phyloP scores from a whole-genome alignment of 139 green algal species.

The Zygnema circumcarinatum region DNA sequence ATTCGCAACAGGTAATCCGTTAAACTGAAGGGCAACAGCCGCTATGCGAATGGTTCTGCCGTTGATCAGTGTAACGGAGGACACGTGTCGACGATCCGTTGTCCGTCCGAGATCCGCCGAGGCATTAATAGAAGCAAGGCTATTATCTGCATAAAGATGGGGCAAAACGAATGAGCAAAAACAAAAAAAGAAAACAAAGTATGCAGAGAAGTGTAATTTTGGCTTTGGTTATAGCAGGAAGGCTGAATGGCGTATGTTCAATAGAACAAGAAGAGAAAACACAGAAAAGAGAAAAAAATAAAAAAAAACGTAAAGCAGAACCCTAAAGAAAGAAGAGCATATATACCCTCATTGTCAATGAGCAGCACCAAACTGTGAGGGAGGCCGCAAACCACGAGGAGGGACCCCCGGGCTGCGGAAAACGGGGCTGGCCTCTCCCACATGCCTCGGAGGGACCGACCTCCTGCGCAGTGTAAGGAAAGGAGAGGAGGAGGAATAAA shows the following conservation, averaged over 20 bases:
- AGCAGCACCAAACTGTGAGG: constrained; percentile 3
- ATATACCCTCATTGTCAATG: constrained; percentile 10
- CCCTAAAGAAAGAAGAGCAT: too few species aligned
- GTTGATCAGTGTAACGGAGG: constrained; percentile 39
- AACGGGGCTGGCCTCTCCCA: too few species aligned
- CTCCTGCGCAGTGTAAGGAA: too few species aligned
- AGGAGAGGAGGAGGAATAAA: too few species aligned
- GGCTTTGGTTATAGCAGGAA: too few species aligned
- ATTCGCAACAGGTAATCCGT: constrained; percentile 25
- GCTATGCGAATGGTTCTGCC: constrained; percentile 21
- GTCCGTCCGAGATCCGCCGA: neutral
- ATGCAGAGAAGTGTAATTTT: neutral
- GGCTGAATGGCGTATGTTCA: too few species aligned
- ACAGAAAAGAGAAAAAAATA: too few species aligned
- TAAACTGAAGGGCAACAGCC: constrained; percentile 21
- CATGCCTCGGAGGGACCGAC: too few species aligned
- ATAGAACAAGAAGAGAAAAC: too few species aligned
- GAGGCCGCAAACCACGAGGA: neutral
- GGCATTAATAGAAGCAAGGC: constrained; percentile 25
- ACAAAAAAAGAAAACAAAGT: neutral
- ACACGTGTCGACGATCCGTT: constrained; percentile 3
- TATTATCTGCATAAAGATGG: neutral
- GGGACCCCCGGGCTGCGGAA: too few species aligned
- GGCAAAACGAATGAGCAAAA: too few species aligned
- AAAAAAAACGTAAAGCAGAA: too few species aligned